Base-by-base conservation (phyloP, 202 grass and related monocot genomes). In the Zizania palustris region DNA sequence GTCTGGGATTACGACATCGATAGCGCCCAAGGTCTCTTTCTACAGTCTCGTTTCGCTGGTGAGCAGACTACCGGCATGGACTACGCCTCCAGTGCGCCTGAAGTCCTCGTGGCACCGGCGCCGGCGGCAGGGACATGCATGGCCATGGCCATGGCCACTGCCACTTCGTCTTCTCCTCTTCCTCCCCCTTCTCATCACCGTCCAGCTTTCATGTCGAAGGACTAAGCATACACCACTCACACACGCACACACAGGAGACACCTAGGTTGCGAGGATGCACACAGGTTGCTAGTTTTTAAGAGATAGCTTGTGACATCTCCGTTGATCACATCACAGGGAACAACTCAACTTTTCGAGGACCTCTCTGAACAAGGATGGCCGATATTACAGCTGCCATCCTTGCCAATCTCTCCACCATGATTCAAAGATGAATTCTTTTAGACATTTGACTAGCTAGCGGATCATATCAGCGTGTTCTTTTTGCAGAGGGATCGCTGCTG, bases 1-100 rank as follows among this genome's bases (percentile, higher is more conserved):
- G 87, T 99, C 55, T 99, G 96, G 96, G 96, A 99, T 67, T 84
- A 88, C 72, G 96, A 99, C 83, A 84, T 99, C 33, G 96, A 99
- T 67, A 93, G 90, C 38, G 87, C 85, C 0, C 83, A 90, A 33
- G 87, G 76, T 63, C 75, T 99, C 66, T 75, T 93, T 35, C 75
- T 96, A 53, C 96, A 90, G 63, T 93, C 92, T 58, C 92, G 80
- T 18, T 75, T 99, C 51, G 74, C 80, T 60, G 68, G 72, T 33
- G 91, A 92, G 60, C 67, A 71, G 37, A 4, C 28, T 28, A 28
- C 60, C 76, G n/a, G 67, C 78, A 80, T 83, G 83, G 88, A 84
- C 22, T 83, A 62, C 50, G 83, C 12, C 21, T 14, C 62, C 77
- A 74, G n/a, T 54, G 38, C 71, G 19, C 61, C 55, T 20, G 60